phyloP scores from a whole-genome alignment of 192 early-diverging fungal genomes.

The Lobosporangium transversale region DNA sequence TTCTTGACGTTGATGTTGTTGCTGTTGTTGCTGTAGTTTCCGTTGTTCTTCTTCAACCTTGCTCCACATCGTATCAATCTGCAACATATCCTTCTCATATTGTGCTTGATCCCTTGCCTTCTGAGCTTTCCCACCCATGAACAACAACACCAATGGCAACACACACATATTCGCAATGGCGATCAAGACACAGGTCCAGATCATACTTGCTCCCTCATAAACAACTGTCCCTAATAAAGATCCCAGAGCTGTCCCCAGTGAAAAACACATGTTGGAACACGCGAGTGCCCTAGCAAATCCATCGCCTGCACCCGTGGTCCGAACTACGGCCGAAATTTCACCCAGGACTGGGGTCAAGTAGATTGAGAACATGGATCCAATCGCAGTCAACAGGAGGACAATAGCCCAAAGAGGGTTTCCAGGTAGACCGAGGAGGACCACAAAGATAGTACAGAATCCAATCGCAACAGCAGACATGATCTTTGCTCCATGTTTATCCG shows the following conservation, averaged over 20 bases:
- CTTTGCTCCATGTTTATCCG: slow-evolving; percentile 57
- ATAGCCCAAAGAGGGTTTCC: slow-evolving; percentile 42
- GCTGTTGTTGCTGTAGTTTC: slow-evolving; percentile 2
- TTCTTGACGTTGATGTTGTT: too few species aligned
- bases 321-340: slow-evolving; percentile 54
- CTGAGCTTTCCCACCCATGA: slow-evolving; percentile 32
- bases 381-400: slow-evolving; percentile 42
- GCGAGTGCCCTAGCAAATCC: slow-evolving; percentile 57
- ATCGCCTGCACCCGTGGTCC: slow-evolving; percentile 40
- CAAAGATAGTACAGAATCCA: slow-evolving; percentile 13
- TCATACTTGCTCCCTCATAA: slow-evolving; percentile 32
- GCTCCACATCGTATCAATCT: slow-evolving; percentile 11
- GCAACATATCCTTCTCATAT: slow-evolving; percentile 27
- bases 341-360: slow-evolving; percentile 56
- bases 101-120: slow-evolving; percentile 25
- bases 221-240: slow-evolving; percentile 25
- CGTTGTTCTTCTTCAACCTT: slow-evolving; percentile 12
- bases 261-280: slow-evolving; percentile 57
- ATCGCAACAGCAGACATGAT: slow-evolving; percentile 34
- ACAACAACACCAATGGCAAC: slow-evolving; percentile 30
- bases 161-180: slow-evolving; percentile 6
- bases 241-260: slow-evolving; percentile 25
- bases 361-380: slow-evolving; percentile 47
- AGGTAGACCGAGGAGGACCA: slow-evolving; percentile 24
- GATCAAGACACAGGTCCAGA: slow-evolving; percentile 43